Evolutionary conservation across 805 yeast species (phyloP).

Genomic region (Metschnikowia cerradonensis): DNA sequence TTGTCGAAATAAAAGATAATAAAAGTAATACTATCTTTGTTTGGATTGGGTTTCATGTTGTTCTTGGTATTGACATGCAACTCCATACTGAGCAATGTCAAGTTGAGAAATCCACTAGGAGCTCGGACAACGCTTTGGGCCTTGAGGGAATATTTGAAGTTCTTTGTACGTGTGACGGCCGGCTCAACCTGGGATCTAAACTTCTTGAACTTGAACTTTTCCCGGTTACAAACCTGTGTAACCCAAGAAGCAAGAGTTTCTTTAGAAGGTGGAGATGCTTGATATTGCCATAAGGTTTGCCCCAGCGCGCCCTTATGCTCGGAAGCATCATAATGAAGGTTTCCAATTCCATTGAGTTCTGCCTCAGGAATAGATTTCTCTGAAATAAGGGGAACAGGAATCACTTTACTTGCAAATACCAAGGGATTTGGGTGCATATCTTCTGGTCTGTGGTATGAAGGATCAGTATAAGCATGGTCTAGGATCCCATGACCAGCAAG

Average conservation of each 20-base stretch:
- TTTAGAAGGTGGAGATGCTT: constrained; percentile 45
- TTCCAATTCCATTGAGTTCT: not conserved
- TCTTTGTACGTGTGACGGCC: constrained; percentile 38
- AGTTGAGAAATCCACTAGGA: constrained; percentile 39
- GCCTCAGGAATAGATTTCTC: constrained; percentile 19
- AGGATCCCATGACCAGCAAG: constrained; percentile 48
- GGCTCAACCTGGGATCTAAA: constrained; percentile 50
- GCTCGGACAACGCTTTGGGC: constrained; percentile 29
- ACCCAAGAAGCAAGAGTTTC: constrained; percentile 35
- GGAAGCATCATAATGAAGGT: not conserved
- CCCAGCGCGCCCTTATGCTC: not conserved
- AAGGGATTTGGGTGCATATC: constrained; percentile 58
- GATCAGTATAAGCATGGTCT: constrained; percentile 54
- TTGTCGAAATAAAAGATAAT: constrained; percentile 64
- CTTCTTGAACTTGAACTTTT: constrained; percentile 11
- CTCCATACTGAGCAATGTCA: constrained; percentile 65
- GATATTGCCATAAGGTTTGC: constrained; percentile 42
- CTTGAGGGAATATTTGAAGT: constrained; percentile 37
- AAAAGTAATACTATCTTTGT: constrained; percentile 50
- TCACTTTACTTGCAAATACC: constrained; percentile 63
- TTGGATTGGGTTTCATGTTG: constrained; percentile 58
- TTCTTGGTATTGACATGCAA: constrained; percentile 58
- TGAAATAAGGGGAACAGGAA: constrained; percentile 36
- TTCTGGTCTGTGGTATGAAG: constrained; percentile 51
- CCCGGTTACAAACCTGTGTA: constrained; percentile 10